Conservation (phyloP, 805 yeast species). For the Metschnikowia lachancei region DNA sequence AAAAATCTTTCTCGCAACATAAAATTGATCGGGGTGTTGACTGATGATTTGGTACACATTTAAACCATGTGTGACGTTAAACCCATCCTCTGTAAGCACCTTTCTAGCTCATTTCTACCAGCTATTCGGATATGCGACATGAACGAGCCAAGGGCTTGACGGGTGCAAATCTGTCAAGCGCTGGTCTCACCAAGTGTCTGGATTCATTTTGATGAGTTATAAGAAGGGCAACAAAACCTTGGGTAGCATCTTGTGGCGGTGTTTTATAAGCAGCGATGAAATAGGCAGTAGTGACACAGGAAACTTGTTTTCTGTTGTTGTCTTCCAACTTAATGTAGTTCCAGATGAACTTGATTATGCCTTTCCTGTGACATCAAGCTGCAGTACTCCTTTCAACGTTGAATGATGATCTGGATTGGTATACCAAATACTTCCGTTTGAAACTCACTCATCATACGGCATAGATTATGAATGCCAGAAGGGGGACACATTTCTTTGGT, state of each 20-base stretch:
- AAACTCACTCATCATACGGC: too few species aligned
- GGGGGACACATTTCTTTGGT: too few species aligned
- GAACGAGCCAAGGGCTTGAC: conserved; percentile 63
- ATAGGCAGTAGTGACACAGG: conserved; percentile 81
- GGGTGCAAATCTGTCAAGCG: conserved; percentile 85
- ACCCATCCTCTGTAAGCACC: conserved; percentile 85
- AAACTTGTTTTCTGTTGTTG: conserved; percentile 83
- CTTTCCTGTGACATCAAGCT: conserved; percentile 72
- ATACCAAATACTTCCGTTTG: too few species aligned
- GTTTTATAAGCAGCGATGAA: conserved; percentile 88
- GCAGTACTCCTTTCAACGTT: too few species aligned
- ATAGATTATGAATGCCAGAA: too few species aligned
- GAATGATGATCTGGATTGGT: too few species aligned
- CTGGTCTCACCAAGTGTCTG: conserved; percentile 77
- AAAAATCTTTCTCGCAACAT: conserved; percentile 81
- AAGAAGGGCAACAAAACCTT: conserved; percentile 85
- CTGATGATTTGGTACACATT: conserved; percentile 87
- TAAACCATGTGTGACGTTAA: conserved; percentile 78
- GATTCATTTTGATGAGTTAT: conserved; percentile 85
- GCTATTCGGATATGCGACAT: conserved; percentile 50
- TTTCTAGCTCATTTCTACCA: conserved; percentile 97
- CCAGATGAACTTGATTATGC: conserved; percentile 93
- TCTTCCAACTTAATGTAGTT: conserved; percentile 87
- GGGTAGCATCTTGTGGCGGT: conserved; percentile 83
- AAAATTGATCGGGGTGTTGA: conserved; percentile 80